These are phyloP conservation scores for Solanum chaucha DNA, from an alignment of 257 asterid species.

Conservation along the genomic window DNA sequence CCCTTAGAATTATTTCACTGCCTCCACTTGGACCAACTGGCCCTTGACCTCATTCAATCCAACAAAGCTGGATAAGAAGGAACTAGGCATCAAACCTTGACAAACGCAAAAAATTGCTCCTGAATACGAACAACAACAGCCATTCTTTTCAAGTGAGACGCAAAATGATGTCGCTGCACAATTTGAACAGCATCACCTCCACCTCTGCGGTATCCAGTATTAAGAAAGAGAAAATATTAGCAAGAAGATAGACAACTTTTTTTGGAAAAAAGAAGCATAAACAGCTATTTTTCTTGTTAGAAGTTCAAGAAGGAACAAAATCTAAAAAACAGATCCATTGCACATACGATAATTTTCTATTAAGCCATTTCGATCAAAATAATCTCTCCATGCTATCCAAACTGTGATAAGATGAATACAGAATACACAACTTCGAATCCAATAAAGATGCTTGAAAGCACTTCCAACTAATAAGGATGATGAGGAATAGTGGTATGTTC, in stretches of 20 bases:
- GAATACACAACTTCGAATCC: background rate
- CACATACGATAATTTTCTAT: background rate
- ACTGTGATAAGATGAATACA: background rate
- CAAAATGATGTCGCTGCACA: constrained; percentile 97
- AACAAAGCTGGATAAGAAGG: background rate
- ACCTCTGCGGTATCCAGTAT: constrained; percentile 46
- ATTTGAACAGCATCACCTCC: constrained; percentile 80
- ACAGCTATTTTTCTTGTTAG: background rate
- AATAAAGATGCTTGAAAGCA: background rate
- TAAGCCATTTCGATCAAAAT: background rate
- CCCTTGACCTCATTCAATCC: background rate
- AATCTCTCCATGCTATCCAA: background rate
- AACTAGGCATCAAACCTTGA: constrained; percentile 45
- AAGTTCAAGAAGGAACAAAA: background rate
- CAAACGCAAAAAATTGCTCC: constrained; percentile 84
- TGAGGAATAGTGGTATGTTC: background rate
- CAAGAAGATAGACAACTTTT: background rate
- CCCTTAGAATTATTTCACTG: background rate
- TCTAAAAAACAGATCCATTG: background rate
- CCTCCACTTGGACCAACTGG: background rate
- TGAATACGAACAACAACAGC: constrained; percentile 90
- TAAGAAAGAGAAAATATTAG: constrained; percentile 1
- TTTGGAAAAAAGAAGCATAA: no score
- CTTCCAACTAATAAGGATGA: background rate
- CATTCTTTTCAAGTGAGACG: constrained; percentile 94